A percentile compares a stretch with the other conserved stretches of the same genome.
These are phyloP conservation scores for Stephania japonica DNA, from an alignment of 164 flowering plant genomes.

Conservation along the genomic window DNA sequence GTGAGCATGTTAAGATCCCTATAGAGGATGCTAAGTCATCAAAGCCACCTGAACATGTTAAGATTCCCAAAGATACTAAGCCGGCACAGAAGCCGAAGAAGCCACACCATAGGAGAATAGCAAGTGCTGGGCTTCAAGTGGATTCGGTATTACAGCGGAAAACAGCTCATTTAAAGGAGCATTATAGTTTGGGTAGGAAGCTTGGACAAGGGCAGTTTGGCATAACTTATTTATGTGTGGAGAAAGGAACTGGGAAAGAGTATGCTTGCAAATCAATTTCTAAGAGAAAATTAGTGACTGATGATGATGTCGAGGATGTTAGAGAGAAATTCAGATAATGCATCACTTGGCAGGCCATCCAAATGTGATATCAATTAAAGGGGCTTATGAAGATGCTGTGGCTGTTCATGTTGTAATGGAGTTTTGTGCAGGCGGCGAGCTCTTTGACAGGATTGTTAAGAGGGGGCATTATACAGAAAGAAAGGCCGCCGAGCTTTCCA, in stretches of 20 bases:
- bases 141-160: constrained; percentile 57
- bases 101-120: constrained; percentile 38
- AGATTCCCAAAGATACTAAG: constrained; percentile 25
- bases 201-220: constrained; percentile 91
- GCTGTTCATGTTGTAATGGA: constrained; percentile 93
- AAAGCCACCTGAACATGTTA: constrained; percentile 17
- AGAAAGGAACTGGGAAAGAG: constrained; percentile 53
- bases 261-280: constrained; percentile 86
- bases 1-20: no score
- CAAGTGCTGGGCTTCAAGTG: constrained; percentile 51
- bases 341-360: constrained; percentile 71
- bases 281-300: constrained; percentile 52
- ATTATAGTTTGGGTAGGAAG: constrained; percentile 56
- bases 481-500: constrained; percentile 72
- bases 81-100: constrained; percentile 27
- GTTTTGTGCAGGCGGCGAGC: constrained; percentile 80
- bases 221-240: constrained; percentile 59
- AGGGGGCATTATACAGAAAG: constrained; percentile 71
- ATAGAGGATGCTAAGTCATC: no score
- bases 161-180: constrained; percentile 68
- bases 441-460: constrained; percentile 73
- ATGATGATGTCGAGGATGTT: constrained; percentile 82
- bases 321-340: constrained; percentile 90
- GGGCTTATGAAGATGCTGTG: constrained; percentile 75
- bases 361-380: constrained; percentile 53